Conservation (phyloP, 805 yeast species). For the Wickerhamiella dianesei region DNA sequence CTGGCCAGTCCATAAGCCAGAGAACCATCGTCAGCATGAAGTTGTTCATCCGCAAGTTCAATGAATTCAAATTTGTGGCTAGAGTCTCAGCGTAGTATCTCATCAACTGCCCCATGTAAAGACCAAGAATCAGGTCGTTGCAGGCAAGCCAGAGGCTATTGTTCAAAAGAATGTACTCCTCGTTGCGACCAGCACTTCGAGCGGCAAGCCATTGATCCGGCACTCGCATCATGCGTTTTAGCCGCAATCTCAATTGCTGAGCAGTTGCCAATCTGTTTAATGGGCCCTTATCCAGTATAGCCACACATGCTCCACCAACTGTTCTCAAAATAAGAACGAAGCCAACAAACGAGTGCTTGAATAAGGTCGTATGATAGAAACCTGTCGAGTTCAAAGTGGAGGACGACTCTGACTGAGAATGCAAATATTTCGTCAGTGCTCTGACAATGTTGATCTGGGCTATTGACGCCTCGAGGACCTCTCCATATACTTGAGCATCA, state of each 20-base stretch:
- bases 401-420: background rate
- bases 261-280: conserved; percentile 9
- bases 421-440: background rate
- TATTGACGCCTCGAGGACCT: conserved; percentile 19
- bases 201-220: conserved; percentile 13
- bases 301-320: background rate
- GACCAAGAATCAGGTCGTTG: conserved; percentile 71
- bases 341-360: background rate
- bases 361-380: background rate
- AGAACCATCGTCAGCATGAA: conserved; percentile 37
- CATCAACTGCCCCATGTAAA: conserved; percentile 39
- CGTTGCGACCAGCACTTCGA: conserved; percentile 27
- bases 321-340: background rate
- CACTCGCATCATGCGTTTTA: conserved; percentile 13
- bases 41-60: conserved; percentile 30
- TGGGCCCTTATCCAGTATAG: background rate
- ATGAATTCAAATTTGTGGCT: conserved; percentile 22
- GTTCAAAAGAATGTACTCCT: conserved; percentile 48
- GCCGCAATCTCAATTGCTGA: background rate
- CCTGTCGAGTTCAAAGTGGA: background rate
- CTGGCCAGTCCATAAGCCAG: conserved; percentile 83
- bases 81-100: conserved; percentile 25
- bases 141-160: conserved; percentile 78
- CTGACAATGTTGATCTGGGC: background rate
- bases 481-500: conserved; percentile 20